Percentiles rank a stretch among this genome's conserved stretches.
Evolutionary conservation across 2,329 filamentous ascomycete species (phyloP).

Genomic region (Mariannaea elegans): DNA sequence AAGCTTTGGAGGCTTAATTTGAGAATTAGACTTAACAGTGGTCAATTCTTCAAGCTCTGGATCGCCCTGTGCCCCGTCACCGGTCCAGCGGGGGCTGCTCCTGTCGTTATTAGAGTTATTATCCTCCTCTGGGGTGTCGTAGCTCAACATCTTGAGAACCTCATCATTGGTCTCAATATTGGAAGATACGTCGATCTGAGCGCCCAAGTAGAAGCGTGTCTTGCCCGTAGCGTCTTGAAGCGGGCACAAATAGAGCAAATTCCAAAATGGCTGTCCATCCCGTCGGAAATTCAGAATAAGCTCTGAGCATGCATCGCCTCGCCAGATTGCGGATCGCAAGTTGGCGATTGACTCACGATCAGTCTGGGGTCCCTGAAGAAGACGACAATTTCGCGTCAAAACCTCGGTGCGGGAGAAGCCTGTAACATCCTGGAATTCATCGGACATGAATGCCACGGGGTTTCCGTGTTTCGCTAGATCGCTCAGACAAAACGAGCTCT

Average conservation of each 20-base stretch:
- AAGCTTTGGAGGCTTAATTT: conserved; percentile 39
- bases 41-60: conserved; percentile 39
- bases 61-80: conserved; percentile 27
- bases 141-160: conserved; percentile 58
- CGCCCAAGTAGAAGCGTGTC: conserved; percentile 62
- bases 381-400: conserved; percentile 58
- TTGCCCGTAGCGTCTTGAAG: conserved; percentile 58
- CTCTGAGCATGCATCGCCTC: conserved; percentile 56
- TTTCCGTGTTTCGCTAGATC: conserved; percentile 60
- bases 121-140: conserved; percentile 40
- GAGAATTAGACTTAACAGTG: conserved; percentile 30
- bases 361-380: conserved; percentile 59
- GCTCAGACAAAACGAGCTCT: conserved; percentile 66
- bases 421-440: conserved; percentile 61
- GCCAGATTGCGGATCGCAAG: conserved; percentile 52
- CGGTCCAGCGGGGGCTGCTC: conserved; percentile 24
- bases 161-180: conserved; percentile 60
- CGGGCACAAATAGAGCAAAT: conserved; percentile 63
- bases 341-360: conserved; percentile 52
- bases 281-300: conserved; percentile 61
- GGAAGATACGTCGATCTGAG: conserved; percentile 66
- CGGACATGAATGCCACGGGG: conserved; percentile 58
- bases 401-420: conserved; percentile 58
- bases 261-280: conserved; percentile 64
- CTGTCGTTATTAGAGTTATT: conserved; percentile 16